Base-by-base conservation (phyloP, 495 filamentous ascomycete genomes). In the Podospora australis region DNA sequence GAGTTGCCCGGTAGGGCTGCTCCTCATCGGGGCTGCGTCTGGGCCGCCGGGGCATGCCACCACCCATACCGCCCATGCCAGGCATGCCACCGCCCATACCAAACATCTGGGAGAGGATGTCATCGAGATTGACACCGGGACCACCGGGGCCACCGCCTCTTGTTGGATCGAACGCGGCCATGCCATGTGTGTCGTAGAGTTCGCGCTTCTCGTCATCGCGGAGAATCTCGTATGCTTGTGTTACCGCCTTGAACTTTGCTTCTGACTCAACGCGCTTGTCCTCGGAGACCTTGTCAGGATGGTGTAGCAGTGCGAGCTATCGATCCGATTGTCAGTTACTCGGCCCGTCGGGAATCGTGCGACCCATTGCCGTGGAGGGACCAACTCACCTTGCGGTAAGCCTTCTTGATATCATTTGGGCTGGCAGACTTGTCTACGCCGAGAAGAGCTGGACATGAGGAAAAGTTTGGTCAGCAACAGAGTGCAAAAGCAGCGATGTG, bases 141-240 rank as follows among this genome's bases (percentile, higher is more conserved):
- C 77, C 82, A 72, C 82, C 82, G 16, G 80, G 81, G 1, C 78
- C 40, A n/a, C 40, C 80, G 39, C 80, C 79, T 32, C 82, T 78
- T 19, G 74, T 67, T 2, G 69, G 63, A 56, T 95, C 87, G 58
- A 97, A 97, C n/a, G 89, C 92, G 19, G 81, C 70, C 89, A 97
- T 95, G 65, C 92, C 92, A 59, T 96, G 87, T 28, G 81, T 85
- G 61, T 98, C 90, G 68, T 98, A 98, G 41, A 89, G 65, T 19
- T 87, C 77, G 52, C 92, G 84, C 63, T 94, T 96, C 23, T 96
- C 82, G 44, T 96, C 94, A 75, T 98, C 90, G 68, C 84, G 84
- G 39, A 98, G 87, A 61, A 97, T 96, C 63, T 98, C 92, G 72
- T 97, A 98, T 50, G 92, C 92, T 71, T 92, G 84, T 41, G 84